These are phyloP conservation scores for Myxozyma melibiosi DNA, from an alignment of 805 yeast species.

Conservation along the genomic window DNA sequence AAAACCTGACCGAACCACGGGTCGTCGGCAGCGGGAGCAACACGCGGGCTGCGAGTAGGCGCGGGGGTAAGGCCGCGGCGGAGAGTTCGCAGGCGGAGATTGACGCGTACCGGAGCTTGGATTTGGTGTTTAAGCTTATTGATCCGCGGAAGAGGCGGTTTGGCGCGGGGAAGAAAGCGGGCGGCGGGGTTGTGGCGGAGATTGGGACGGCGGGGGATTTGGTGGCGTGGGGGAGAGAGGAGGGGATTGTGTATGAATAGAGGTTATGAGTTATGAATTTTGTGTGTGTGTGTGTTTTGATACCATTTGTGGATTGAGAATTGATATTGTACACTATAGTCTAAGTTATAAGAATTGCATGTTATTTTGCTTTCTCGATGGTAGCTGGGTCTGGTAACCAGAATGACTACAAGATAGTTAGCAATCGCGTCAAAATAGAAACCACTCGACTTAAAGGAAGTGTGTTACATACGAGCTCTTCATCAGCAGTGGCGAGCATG, in stretches of 20 bases:
- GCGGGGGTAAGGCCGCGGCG: not conserved
- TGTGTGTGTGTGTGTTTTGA: not conserved
- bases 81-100: conserved; percentile 12
- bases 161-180: conserved; percentile 5
- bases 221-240: conserved; percentile 17
- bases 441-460: not conserved
- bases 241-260: conserved; percentile 18
- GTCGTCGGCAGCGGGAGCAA: not conserved
- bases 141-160: conserved; percentile 29
- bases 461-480: conserved; percentile 41
- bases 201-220: conserved; percentile 16
- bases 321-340: not conserved
- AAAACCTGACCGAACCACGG: conserved; percentile 38
- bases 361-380: not conserved
- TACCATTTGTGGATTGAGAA: not conserved
- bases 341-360: not conserved
- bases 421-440: not conserved
- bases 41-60: not conserved
- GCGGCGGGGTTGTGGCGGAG: conserved; percentile 2
- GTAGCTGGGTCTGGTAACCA: conserved; percentile 24
- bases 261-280: not conserved
- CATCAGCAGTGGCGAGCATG: conserved; percentile 67
- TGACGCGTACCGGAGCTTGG: conserved; percentile 24
- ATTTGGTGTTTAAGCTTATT: conserved; percentile 18
- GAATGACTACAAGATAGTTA: conserved; percentile 10